phyloP scores from a whole-genome alignment of 495 filamentous ascomycete species.

The Hypoxylon fuscum region DNA sequence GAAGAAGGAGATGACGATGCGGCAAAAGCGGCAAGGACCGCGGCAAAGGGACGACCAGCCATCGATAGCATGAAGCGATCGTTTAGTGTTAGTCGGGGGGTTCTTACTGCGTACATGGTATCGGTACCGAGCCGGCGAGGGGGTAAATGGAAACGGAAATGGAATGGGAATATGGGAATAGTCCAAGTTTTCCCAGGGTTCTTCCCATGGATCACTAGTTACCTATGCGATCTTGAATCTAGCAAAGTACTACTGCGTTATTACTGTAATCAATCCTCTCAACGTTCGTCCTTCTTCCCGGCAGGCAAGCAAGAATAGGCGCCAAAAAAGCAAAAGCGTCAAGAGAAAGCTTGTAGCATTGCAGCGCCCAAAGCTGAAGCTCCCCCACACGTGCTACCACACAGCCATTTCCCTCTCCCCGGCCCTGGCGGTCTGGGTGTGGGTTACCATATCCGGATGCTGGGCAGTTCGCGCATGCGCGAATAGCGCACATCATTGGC shows the following conservation, averaged over 20 bases:
- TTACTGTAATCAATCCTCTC: conserved; percentile 12
- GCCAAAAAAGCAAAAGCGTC: conserved; percentile 2
- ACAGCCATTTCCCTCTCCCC: conserved; percentile 7
- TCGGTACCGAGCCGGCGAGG: conserved; percentile 3
- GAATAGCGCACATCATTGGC: conserved; percentile 15
- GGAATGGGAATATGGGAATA: no score
- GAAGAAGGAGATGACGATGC: conserved; percentile 10
- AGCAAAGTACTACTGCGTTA: no score
- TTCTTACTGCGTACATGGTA: neutral
- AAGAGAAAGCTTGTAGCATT: neutral
- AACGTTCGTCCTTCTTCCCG: neutral
- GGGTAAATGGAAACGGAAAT: no score
- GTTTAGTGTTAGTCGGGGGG: no score
- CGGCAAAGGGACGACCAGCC: conserved; percentile 21
- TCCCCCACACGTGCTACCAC: conserved; percentile 31
- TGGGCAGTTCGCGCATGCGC: conserved; percentile 5
- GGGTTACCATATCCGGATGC: conserved; percentile 35
- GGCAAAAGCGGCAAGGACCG: conserved; percentile 35
- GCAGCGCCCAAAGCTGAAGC: conserved; percentile 5
- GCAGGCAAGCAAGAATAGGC: conserved; percentile 8
- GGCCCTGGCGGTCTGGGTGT: conserved; percentile 6
- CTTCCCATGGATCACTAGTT: no score
- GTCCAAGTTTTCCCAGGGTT: no score
- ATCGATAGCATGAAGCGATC: neutral
- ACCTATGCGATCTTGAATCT: no score